These are phyloP conservation scores for Litsea cubeba DNA, from an alignment of 164 flowering plant genomes.

Conservation along the genomic window DNA sequence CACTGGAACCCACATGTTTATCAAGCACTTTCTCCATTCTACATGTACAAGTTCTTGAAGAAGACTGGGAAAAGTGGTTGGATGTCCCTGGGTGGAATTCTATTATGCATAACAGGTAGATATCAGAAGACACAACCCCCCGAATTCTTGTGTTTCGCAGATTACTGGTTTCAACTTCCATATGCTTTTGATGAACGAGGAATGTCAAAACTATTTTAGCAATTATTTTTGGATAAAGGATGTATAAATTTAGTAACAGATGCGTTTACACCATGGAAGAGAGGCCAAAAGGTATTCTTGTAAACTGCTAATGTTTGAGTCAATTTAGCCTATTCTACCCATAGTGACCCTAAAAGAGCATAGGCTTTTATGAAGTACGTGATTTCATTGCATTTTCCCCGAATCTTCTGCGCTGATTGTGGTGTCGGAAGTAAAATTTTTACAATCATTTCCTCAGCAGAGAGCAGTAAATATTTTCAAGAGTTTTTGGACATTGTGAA, in stretches of 20 bases:
- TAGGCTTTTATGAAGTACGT: neutral
- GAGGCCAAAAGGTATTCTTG: too few species aligned
- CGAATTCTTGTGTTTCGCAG: neutral
- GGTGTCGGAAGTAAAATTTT: too few species aligned
- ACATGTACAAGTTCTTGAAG: conserved; percentile 86
- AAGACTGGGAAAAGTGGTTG: conserved; percentile 84
- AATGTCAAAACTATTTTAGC: neutral
- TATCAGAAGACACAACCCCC: neutral
- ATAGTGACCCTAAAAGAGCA: neutral
- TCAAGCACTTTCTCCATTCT: conserved; percentile 89
- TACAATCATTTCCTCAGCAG: too few species aligned
- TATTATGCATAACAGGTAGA: conserved; percentile 88
- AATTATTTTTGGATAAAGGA: neutral
- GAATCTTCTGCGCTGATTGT: neutral
- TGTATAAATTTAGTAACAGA: neutral
- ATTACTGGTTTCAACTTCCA: neutral
- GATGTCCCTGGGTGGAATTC: conserved; percentile 95
- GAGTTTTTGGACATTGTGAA: neutral
- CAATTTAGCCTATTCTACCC: neutral
- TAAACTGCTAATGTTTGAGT: neutral
- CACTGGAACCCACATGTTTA: conserved; percentile 81
- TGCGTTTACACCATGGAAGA: too few species aligned
- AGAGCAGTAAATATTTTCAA: too few species aligned
- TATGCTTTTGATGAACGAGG: neutral
- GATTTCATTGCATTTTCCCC: neutral